These are phyloP conservation scores for Danielia reshetovae DNA, from an alignment of 805 yeast genomes.

Conservation along the genomic window DNA sequence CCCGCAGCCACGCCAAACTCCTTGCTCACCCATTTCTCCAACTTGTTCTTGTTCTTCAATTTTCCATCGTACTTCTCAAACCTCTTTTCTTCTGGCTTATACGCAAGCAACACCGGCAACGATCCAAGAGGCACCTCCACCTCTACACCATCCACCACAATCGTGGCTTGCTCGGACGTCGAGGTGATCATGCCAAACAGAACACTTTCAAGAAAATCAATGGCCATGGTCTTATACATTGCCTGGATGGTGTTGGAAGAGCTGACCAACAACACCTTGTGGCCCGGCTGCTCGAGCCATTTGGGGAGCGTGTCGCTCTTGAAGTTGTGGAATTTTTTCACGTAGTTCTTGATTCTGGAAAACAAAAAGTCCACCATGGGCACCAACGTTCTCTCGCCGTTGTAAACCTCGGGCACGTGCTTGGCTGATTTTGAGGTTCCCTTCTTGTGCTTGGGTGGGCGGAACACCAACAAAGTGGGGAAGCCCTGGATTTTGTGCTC, in stretches of 20 bases:
- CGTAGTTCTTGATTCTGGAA: constrained; percentile 63
- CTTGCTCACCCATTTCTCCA: constrained; percentile 31
- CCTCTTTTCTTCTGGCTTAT: constrained; percentile 15
- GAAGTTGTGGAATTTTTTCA: constrained; percentile 43
- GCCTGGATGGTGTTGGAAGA: constrained; percentile 48
- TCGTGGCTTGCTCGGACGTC: not conserved
- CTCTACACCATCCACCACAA: constrained; percentile 18
- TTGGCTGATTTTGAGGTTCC: constrained; percentile 16
- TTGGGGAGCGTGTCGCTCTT: constrained; percentile 18
- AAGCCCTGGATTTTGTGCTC: constrained; percentile 65
- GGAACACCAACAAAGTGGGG: constrained; percentile 79
- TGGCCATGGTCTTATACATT: constrained; percentile 59
- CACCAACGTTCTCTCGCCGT: constrained; percentile 57
- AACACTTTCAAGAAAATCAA: constrained; percentile 56
- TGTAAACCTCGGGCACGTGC: constrained; percentile 55
- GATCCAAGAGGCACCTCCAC: constrained; percentile 18
- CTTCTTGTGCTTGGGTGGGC: constrained; percentile 66
- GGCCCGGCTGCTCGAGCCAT: constrained; percentile 26
- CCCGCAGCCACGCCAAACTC: constrained; percentile 29
- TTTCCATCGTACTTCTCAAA: constrained; percentile 24
- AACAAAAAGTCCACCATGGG: constrained; percentile 52
- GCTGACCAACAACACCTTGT: constrained; percentile 52
- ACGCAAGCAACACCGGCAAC: constrained; percentile 28
- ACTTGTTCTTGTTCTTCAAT: constrained; percentile 25
- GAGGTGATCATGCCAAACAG: constrained; percentile 42